These are phyloP conservation scores for Graphium sp. DNA, from an alignment of 2,329 filamentous ascomycete species.

Conservation along the genomic window DNA sequence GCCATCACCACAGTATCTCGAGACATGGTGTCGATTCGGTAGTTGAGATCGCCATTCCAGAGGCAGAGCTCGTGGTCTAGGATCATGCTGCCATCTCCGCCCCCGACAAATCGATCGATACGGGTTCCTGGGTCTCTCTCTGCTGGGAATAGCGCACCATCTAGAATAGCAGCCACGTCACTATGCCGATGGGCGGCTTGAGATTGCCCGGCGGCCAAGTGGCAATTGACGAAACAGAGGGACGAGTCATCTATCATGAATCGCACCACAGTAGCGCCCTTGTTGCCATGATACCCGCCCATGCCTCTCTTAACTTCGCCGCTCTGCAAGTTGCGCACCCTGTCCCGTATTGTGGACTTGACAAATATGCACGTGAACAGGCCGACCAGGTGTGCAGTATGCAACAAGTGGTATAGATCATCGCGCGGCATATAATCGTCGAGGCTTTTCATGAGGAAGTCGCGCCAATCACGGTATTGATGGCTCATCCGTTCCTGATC, in stretches of 20 bases:
- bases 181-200: slow-evolving; percentile 85
- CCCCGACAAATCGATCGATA: slow-evolving; percentile 67
- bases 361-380: slow-evolving; percentile 95
- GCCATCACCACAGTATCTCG: slow-evolving; percentile 83
- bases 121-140: slow-evolving; percentile 52
- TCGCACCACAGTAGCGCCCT: slow-evolving; percentile 82
- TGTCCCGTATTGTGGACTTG: slow-evolving; percentile 57
- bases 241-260: slow-evolving; percentile 90
- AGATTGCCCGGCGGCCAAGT: slow-evolving; percentile 84
- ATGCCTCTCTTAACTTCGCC: slow-evolving; percentile 90
- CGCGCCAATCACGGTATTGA: slow-evolving; percentile 91
- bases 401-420: slow-evolving; percentile 68
- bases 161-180: slow-evolving; percentile 79
- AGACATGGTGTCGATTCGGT: slow-evolving; percentile 94
- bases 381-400: slow-evolving; percentile 68
- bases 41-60: slow-evolving; percentile 91
- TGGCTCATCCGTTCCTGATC: slow-evolving; percentile 89
- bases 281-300: slow-evolving; percentile 91
- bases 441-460: slow-evolving; percentile 67
- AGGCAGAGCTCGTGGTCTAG: slow-evolving; percentile 97
- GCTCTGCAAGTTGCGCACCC: slow-evolving; percentile 61
- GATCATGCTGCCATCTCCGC: slow-evolving; percentile 90
- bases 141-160: slow-evolving; percentile 55
- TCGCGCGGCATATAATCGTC: slow-evolving; percentile 68
- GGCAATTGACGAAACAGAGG: slow-evolving; percentile 92